Percentiles rank a stretch among this genome's conserved stretches.
phyloP scores from a whole-genome alignment of 1,139 yeast species.

The Taphrina communis region DNA sequence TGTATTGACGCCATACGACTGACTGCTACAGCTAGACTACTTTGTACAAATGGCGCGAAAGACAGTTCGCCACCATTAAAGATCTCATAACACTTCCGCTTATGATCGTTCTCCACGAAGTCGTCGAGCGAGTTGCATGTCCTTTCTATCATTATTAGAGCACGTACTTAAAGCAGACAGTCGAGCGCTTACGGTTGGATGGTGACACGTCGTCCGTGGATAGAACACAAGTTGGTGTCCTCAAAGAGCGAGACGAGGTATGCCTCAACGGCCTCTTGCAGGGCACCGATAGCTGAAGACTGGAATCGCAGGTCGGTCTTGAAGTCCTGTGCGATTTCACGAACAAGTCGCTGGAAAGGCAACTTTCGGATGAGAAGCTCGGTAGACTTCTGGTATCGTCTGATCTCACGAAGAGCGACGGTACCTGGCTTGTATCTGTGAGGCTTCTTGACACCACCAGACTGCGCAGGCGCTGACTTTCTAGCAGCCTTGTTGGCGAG shows the following conservation, averaged over 20 bases:
- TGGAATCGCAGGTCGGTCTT: conserved; percentile 98
- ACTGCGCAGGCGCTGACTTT: conserved; percentile 81
- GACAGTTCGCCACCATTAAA: background rate
- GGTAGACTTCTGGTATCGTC: conserved; percentile 98
- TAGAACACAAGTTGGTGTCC: conserved; percentile 96
- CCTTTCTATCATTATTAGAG: conserved; percentile 61
- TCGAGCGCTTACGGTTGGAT: conserved; percentile 68
- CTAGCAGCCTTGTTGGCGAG: conserved; percentile 99
- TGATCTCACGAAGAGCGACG: conserved; percentile 98
- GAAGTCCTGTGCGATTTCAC: conserved; percentile 98
- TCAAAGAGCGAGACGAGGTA: conserved; percentile 88
- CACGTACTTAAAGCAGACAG: too few relatives aligned
- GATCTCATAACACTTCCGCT: conserved; percentile 10
- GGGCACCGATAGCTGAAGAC: conserved; percentile 98
- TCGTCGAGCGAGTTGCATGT: conserved; percentile 98
- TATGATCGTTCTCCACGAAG: conserved; percentile 76
- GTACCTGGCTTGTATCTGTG: conserved; percentile 99
- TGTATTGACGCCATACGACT: conserved; percentile 27
- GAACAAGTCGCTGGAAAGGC: conserved; percentile 98
- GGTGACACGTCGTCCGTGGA: conserved; percentile 99
- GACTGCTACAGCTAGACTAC: conserved; percentile 21
- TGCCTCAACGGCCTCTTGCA: conserved; percentile 98
- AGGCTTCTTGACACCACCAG: conserved; percentile 99
- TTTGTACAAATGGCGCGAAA: conserved; percentile 15
- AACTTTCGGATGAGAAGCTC: conserved; percentile 96